These are phyloP conservation scores for Meira nashicola DNA, from an alignment of 1,284 basidiomycete species.

Conservation along the genomic window DNA sequence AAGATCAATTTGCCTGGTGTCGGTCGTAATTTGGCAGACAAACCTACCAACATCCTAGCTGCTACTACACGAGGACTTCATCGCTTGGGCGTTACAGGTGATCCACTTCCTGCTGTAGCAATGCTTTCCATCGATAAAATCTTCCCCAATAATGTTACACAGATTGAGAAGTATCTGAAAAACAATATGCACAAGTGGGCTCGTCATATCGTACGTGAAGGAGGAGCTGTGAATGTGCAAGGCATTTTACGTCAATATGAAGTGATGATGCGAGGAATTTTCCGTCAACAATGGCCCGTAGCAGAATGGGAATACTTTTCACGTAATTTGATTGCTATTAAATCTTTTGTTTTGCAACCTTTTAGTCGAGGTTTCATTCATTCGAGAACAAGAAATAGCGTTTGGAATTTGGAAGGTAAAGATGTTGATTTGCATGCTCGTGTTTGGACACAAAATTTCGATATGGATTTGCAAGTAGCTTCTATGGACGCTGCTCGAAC, in stretches of 20 bases:
- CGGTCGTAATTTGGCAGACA: constrained; percentile 60
- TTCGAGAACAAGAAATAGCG: neutral
- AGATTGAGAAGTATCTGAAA: constrained; percentile 46
- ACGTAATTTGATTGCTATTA: neutral
- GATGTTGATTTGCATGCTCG: constrained; percentile 3
- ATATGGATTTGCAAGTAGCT: constrained; percentile 3
- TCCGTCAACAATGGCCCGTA: constrained; percentile 29
- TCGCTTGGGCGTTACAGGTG: neutral
- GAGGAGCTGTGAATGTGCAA: constrained; percentile 26
- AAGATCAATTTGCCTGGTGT: constrained; percentile 57
- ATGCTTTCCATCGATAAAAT: constrained; percentile 7
- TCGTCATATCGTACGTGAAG: constrained; percentile 20
- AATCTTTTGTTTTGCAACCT: neutral
- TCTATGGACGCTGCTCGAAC: neutral
- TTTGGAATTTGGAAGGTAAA: neutral
- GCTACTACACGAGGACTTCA: neutral
- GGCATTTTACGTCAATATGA: constrained; percentile 35
- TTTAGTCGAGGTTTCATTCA: constrained; percentile 6
- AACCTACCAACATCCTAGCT: constrained; percentile 30
- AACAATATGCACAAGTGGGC: constrained; percentile 39
- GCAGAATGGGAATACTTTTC: constrained; percentile 20
- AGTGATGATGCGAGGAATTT: constrained; percentile 19
- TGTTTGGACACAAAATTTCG: neutral
- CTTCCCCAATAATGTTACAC: neutral
- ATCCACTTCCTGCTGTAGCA: neutral